Conservation (phyloP, 768 basidiomycete species). For the Pleurotus salmoneostramineus region DNA sequence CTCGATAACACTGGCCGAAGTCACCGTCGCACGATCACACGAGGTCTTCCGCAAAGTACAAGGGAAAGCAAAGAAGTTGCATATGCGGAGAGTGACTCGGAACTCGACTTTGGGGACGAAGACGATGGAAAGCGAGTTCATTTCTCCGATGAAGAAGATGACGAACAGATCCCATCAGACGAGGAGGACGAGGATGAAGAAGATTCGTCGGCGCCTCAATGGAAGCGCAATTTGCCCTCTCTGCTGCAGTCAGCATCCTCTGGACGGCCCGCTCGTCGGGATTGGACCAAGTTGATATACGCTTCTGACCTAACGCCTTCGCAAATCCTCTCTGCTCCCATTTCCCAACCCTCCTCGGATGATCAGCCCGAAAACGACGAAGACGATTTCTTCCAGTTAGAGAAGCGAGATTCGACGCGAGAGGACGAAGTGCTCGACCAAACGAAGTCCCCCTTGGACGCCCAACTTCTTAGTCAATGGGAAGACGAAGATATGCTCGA, state of each 20-base stretch:
- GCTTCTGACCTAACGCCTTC: conserved; percentile 61
- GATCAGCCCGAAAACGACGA: conserved; percentile 37
- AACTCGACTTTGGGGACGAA: conserved; percentile 41
- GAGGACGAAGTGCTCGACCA: conserved; percentile 62
- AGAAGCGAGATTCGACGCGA: conserved; percentile 24
- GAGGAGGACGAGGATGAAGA: conserved; percentile 48
- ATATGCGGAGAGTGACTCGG: conserved; percentile 81
- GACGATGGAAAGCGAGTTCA: conserved; percentile 33
- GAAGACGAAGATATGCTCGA: conserved; percentile 83
- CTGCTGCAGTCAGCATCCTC: conserved; percentile 33
- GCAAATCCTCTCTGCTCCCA: conserved; percentile 42
- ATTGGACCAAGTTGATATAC: conserved; percentile 90
- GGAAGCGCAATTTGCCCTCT: conserved; percentile 68
- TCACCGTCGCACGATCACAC: conserved; percentile 39
- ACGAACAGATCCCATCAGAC: conserved; percentile 35
- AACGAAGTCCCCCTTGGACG: conserved; percentile 56
- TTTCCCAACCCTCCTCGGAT: conserved; percentile 24
- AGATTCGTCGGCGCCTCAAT: conserved; percentile 42
- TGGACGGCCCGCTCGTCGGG: conserved; percentile 41
- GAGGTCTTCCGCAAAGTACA: conserved; percentile 32
- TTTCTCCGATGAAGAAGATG: conserved; percentile 48
- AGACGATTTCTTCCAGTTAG: conserved; percentile 75
- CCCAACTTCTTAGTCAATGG: conserved; percentile 66
- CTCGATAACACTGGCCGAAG: conserved; percentile 48
- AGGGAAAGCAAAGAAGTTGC: conserved; percentile 42